phyloP scores from a whole-genome alignment of 768 basidiomycete species.

The Termitomyces sp. region DNA sequence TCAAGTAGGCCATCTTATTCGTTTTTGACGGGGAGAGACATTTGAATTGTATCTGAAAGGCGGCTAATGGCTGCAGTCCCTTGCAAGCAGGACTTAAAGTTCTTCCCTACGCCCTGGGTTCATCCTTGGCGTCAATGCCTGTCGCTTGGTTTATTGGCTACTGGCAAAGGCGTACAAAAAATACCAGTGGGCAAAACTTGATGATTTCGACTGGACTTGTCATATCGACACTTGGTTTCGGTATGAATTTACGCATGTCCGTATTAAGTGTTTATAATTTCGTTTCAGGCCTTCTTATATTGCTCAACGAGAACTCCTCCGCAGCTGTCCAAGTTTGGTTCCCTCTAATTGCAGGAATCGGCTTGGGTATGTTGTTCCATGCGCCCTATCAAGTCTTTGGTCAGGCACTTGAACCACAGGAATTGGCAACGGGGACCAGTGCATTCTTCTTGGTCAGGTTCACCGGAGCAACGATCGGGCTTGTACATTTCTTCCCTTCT shows the following conservation, averaged over 20 bases:
- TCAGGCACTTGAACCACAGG: conserved; percentile 56
- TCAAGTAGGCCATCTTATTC: conserved; percentile 47
- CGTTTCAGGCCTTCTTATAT: conserved; percentile 57
- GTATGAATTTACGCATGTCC: conserved; percentile 33
- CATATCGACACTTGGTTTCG: conserved; percentile 70
- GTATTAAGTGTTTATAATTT: neutral
- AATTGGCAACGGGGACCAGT: conserved; percentile 77
- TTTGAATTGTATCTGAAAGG: conserved; percentile 34
- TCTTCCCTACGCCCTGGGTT: conserved; percentile 82
- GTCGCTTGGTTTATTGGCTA: conserved; percentile 80
- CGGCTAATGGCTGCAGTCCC: conserved; percentile 67
- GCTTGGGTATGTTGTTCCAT: conserved; percentile 82
- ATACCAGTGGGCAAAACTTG: conserved; percentile 64
- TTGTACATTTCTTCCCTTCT: conserved; percentile 48
- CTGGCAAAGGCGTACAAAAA: conserved; percentile 51
- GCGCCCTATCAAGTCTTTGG: conserved; percentile 82
- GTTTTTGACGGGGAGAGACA: neutral
- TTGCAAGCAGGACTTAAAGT: conserved; percentile 70
- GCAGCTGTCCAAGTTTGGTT: conserved; percentile 45
- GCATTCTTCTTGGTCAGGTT: conserved; percentile 87
- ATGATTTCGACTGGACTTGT: conserved; percentile 61
- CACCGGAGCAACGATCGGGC: conserved; percentile 78
- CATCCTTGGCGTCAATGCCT: conserved; percentile 81
- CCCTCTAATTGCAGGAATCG: conserved; percentile 71
- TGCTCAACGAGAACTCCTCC: conserved; percentile 53